phyloP scores from a whole-genome alignment of 805 yeast species.

The Candida krabiensis region DNA sequence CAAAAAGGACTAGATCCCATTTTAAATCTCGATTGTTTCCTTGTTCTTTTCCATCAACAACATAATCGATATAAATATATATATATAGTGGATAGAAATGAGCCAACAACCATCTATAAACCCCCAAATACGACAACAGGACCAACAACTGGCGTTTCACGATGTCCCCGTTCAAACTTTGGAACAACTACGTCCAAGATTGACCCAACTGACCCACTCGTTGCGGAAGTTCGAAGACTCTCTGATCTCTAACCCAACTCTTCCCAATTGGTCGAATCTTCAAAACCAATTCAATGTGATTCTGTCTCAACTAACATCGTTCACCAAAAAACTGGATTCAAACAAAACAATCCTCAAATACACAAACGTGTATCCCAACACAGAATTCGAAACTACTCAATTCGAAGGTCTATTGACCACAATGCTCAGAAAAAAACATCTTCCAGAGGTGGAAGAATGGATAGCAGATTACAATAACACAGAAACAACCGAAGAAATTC shows the following conservation, averaged over 20 bases:
- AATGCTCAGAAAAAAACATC: slow-evolving; percentile 77
- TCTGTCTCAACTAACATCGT: slow-evolving; percentile 75
- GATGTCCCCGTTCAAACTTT: slow-evolving; percentile 61
- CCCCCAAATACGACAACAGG: slow-evolving; percentile 7
- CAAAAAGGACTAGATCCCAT: too few relatives aligned
- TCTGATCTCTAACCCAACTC: slow-evolving; percentile 39
- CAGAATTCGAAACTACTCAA: slow-evolving; percentile 80
- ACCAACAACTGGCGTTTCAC: slow-evolving; percentile 17
- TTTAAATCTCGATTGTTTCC: too few relatives aligned
- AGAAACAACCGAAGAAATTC: slow-evolving; percentile 25
- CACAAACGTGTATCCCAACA: slow-evolving; percentile 81
- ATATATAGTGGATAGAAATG: too few relatives aligned
- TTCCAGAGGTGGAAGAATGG: slow-evolving; percentile 93
- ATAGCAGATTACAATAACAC: slow-evolving; percentile 38
- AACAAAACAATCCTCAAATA: slow-evolving; percentile 57
- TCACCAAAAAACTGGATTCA: slow-evolving; percentile 66
- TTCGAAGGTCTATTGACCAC: slow-evolving; percentile 84
- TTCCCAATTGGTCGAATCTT: slow-evolving; percentile 59
- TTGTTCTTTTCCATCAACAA: too few relatives aligned
- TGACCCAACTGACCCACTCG: slow-evolving; percentile 64
- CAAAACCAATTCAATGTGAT: slow-evolving; percentile 85
- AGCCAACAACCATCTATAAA: slow-evolving; percentile 16
- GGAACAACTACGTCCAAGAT: slow-evolving; percentile 60
- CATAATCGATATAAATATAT: too few relatives aligned
- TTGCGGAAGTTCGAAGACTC: slow-evolving; percentile 56